Base-by-base conservation (phyloP, 345 rosid genomes). In the Arabis hirsuta region DNA sequence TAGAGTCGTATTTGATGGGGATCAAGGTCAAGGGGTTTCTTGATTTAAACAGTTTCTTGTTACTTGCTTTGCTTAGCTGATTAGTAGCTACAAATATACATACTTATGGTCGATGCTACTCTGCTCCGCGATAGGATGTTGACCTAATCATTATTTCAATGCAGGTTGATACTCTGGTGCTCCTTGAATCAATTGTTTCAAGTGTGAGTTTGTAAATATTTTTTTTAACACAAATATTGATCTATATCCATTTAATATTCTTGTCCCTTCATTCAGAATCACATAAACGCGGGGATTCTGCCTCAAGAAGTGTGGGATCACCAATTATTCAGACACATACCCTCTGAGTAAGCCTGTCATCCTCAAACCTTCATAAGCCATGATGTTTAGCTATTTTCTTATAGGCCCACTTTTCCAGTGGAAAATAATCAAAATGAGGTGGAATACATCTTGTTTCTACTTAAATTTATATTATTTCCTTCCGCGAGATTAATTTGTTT, bases 241-340 rank as follows among this genome's bases (percentile, higher is more conserved):
- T 39, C 46, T 47, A 12, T 77, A 52, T 58, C 22, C 22, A 20
- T 56, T 72, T 34, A 41, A 46, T 43, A 34, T 43, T 34, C 9
- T 46, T 72, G 39, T 55, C 76, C 73, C 48, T 76, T 65, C 42
- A 62, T 71, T 76, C 81, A 93, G 98, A 87, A 86, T 75, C 60
- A 75, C 57, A 61, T 77, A 46, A 84, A 69, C 67, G 52, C 76
- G 45, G 87, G 72, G 78, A 47, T 78, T 57, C 85, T 93, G 73
- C 90, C 94, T 67, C 93, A 85, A 78, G 98, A 93, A 80, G 77
- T 86, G 16, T 93, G 97, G 98, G 97, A 87, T 80, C 96, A 88
- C 73, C 83, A 74, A 60, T 73, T 90, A 64, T 88, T 88, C 78
- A 90, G 88, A 73, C 86, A 74, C 73, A 79, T 62, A 56, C 87